phyloP scores from a whole-genome alignment of 352 stramenopile genomes.

The Globisporangium barbulae region DNA sequence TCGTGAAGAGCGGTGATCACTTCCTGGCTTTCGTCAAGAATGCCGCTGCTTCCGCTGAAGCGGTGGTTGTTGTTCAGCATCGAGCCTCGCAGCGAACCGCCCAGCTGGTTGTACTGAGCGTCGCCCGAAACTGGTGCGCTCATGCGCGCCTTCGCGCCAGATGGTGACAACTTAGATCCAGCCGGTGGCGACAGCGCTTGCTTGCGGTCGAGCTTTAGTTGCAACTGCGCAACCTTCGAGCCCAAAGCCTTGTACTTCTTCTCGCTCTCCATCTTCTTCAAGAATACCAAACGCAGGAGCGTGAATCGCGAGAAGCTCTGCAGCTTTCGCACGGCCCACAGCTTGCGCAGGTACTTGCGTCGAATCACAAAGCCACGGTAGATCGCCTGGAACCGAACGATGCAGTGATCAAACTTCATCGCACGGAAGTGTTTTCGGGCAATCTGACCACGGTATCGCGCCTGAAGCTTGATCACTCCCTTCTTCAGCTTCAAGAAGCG shows the following conservation, averaged over 20 bases:
- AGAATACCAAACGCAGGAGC: constrained; percentile 67
- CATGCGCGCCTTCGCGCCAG: constrained; percentile 24
- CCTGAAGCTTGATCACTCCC: constrained; percentile 58
- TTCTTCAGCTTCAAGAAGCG: constrained; percentile 49
- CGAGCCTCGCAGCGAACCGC: constrained; percentile 41
- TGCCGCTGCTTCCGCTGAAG: constrained; percentile 65
- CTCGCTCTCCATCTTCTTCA: constrained; percentile 80
- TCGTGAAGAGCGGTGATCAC: constrained; percentile 84
- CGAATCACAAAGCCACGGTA: constrained; percentile 56
- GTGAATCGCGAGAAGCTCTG: constrained; percentile 82
- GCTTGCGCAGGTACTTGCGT: constrained; percentile 48
- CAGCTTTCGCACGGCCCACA: constrained; percentile 45
- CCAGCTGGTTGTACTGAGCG: constrained; percentile 3
- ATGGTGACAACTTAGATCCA: constrained; percentile 41
- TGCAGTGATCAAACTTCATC: constrained; percentile 77
- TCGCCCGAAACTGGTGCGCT: constrained; percentile 19
- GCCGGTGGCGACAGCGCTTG: constrained; percentile 26
- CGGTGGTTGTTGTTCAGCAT: constrained; percentile 48
- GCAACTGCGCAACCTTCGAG: constrained; percentile 67
- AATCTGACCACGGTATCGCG: constrained; percentile 44
- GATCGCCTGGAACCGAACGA: constrained; percentile 72
- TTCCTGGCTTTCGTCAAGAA: constrained; percentile 83
- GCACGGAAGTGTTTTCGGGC: constrained; percentile 63
- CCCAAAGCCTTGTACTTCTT: constrained; percentile 72
- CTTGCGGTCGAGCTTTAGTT: constrained; percentile 68